A percentile compares a stretch with the other conserved stretches of the same genome.
These are phyloP conservation scores for Chytriomyces sp. DNA, from an alignment of 192 early-diverging fungal species.

Conservation along the genomic window DNA sequence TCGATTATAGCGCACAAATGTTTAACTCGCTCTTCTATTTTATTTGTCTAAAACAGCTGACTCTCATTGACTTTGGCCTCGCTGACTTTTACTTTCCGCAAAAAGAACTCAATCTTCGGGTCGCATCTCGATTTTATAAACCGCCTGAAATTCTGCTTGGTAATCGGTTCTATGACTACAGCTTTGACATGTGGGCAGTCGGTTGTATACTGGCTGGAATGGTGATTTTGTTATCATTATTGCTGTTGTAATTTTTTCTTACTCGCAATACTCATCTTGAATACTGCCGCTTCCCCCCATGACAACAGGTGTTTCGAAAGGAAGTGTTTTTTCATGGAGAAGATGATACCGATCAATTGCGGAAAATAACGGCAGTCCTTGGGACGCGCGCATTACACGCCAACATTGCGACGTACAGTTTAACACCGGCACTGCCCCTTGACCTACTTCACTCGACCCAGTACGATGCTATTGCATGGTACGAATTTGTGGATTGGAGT, in stretches of 20 bases:
- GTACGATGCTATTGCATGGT: slow-evolving; percentile 6
- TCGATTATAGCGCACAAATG: too few species aligned
- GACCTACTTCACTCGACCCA: slow-evolving; percentile 1
- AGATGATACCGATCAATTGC: slow-evolving; percentile 49
- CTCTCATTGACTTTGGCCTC: slow-evolving; percentile 56
- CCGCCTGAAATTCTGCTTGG: slow-evolving; percentile 55
- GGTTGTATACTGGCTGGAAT: slow-evolving; percentile 59
- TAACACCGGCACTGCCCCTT: slow-evolving; percentile 15
- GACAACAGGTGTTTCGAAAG: slow-evolving; percentile 39
- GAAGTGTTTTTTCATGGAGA: slow-evolving; percentile 51
- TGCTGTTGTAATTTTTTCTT: not conserved
- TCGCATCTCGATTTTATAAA: slow-evolving; percentile 55
- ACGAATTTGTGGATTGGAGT: slow-evolving; percentile 33
- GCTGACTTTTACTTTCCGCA: slow-evolving; percentile 47
- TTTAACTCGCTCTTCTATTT: not conserved
- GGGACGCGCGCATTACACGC: slow-evolving; percentile 42
- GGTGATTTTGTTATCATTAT: slow-evolving; percentile 38
- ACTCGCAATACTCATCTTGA: too few species aligned
- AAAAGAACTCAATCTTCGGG: slow-evolving; percentile 42
- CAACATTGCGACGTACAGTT: slow-evolving; percentile 37
- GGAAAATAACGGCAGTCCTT: slow-evolving; percentile 42
- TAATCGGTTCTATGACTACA: slow-evolving; percentile 50
- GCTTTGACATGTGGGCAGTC: slow-evolving; percentile 55
- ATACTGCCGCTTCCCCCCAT: not conserved
- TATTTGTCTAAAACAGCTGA: slow-evolving; percentile 21